These are phyloP conservation scores for Cenchrus fungigraminus DNA, from an alignment of 176 grass and related monocot genomes.

Conservation along the genomic window DNA sequence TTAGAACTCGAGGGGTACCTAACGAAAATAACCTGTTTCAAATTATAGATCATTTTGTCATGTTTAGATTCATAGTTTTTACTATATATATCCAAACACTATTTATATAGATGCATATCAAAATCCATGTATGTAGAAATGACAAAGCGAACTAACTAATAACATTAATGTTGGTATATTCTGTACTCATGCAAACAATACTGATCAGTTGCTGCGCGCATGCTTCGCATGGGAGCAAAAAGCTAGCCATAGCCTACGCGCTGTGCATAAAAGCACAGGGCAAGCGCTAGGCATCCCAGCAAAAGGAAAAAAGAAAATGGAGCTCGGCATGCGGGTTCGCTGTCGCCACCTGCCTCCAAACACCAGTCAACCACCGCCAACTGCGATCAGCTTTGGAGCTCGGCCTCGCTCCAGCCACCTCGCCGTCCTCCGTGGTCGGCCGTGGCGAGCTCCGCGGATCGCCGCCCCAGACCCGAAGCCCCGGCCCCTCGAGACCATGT, in stretches of 20 bases:
- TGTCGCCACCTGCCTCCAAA: neutral
- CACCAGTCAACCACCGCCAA: neutral
- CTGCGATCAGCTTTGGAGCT: neutral
- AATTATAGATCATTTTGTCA: no score
- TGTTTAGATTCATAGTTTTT: no score
- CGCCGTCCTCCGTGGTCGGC: neutral
- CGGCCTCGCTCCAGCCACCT: neutral
- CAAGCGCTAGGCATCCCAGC: neutral
- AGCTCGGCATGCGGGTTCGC: neutral
- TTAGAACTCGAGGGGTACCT: no score
- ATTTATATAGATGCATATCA: no score
- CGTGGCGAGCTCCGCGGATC: neutral
- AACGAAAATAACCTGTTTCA: no score
- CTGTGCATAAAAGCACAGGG: neutral
- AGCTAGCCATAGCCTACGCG: neutral
- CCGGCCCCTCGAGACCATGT: neutral
- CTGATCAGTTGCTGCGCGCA: neutral
- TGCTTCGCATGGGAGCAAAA: neutral
- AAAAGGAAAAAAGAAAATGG: neutral
- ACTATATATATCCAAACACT: no score
- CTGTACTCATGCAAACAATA: no score
- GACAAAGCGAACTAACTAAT: no score
- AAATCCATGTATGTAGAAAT: no score
- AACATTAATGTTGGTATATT: no score
- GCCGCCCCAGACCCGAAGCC: neutral